Evolutionary conservation across 129 eudicot genomes (phyloP).

Genomic region (Flaveria ramosissima): DNA sequence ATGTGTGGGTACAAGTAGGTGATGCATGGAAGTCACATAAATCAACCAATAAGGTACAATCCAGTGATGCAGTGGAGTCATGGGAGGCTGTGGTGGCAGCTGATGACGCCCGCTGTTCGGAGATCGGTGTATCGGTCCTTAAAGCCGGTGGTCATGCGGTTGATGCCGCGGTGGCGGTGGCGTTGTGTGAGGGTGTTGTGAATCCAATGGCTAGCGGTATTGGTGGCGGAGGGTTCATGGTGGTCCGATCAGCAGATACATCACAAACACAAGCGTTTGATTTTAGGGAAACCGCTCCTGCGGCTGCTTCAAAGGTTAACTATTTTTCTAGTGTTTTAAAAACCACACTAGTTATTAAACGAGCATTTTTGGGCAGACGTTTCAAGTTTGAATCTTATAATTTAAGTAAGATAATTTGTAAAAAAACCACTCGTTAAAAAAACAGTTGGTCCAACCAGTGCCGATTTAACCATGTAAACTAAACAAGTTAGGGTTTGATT

Average conservation of each 20-base stretch:
- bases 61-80: constrained; percentile 48
- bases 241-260: constrained; percentile 54
- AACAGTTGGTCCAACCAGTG: too few species aligned
- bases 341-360: neutral
- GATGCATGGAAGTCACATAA: constrained; percentile 18
- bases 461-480: too few species aligned
- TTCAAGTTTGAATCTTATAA: neutral
- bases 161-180: constrained; percentile 88
- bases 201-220: constrained; percentile 84
- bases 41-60: neutral
- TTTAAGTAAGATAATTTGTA: too few species aligned
- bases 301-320: constrained; percentile 73
- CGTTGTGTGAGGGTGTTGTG: constrained; percentile 82
- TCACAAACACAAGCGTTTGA: constrained; percentile 62
- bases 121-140: constrained; percentile 62
- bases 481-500: too few species aligned
- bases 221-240: constrained; percentile 93
- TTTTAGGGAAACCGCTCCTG: constrained; percentile 90
- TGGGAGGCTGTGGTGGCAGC: constrained; percentile 81
- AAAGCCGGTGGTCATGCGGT: constrained; percentile 82
- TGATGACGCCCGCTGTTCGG: constrained; percentile 86
- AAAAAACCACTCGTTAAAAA: too few species aligned
- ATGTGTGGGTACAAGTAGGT: constrained; percentile 6
- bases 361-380: too few species aligned
- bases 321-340: neutral